A percentile compares a stretch with the other conserved stretches of the same genome.
phyloP scores from a whole-genome alignment of 2,329 filamentous ascomycete species.

The Exophiala sp. region DNA sequence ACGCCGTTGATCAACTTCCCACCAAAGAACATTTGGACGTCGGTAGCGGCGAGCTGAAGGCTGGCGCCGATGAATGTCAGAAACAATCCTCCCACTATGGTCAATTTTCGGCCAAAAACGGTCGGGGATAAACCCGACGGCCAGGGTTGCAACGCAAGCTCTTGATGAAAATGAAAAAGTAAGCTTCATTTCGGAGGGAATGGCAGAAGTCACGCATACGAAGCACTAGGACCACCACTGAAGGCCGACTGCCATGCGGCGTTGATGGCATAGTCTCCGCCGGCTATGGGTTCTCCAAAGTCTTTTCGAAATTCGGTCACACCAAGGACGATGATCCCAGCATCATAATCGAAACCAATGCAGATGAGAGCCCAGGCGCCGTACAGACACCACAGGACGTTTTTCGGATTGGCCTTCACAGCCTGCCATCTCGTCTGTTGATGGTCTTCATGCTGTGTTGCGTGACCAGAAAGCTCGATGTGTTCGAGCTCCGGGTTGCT shows the following conservation, averaged over 20 bases:
- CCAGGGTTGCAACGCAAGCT: conserved; percentile 4
- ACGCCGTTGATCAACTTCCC: conserved; percentile 46
- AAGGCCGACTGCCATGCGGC: conserved; percentile 49
- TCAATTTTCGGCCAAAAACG: conserved; percentile 39
- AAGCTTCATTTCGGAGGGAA: not conserved
- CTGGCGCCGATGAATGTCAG: conserved; percentile 31
- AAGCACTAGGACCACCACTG: conserved; percentile 31
- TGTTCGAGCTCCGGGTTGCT: not conserved
- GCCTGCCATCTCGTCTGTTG: not conserved
- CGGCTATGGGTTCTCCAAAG: conserved; percentile 1
- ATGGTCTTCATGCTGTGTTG: not conserved
- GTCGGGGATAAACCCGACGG: conserved; percentile 35
- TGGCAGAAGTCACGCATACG: conserved; percentile 2
- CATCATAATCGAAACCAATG: conserved; percentile 57
- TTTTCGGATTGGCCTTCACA: not conserved
- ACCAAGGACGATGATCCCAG: conserved; percentile 60
- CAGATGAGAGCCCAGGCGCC: conserved; percentile 12
- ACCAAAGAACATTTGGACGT: conserved; percentile 40
- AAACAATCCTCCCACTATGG: conserved; percentile 22
- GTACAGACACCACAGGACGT: conserved; percentile 12
- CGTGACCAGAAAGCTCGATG: not conserved
- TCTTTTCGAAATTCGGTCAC: conserved; percentile 51
- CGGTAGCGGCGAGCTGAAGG: conserved; percentile 34
- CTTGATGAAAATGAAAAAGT: not conserved
- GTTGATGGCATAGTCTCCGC: conserved; percentile 13